Conservation (phyloP, 306 rosid genomes). For the Spatholobus suberectus region DNA sequence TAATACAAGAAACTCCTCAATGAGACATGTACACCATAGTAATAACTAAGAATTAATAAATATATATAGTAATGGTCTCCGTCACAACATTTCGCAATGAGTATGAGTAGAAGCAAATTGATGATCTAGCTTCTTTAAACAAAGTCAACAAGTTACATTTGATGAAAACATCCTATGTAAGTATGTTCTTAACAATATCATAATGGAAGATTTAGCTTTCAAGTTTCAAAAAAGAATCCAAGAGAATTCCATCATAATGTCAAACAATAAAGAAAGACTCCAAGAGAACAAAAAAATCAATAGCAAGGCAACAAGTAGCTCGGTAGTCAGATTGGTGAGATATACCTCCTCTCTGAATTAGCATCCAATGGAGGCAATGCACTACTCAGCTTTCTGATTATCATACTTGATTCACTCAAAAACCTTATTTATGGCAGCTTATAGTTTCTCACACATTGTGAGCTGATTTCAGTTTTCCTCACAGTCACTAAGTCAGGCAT, state of each 20-base stretch:
- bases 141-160: conserved; percentile 58
- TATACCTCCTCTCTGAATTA: conserved; percentile 58
- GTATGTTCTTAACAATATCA: conserved; percentile 1
- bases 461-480: conserved; percentile 29
- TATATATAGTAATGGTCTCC: conserved; percentile 34
- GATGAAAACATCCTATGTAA: conserved; percentile 26
- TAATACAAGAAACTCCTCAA: not conserved
- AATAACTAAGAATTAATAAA: not conserved
- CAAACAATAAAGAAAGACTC: not conserved
- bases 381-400: conserved; percentile 42
- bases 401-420: conserved; percentile 42
- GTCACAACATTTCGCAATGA: conserved; percentile 45
- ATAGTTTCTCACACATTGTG: not conserved
- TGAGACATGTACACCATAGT: not conserved
- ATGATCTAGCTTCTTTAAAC: conserved; percentile 56
- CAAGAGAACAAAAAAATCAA: not conserved
- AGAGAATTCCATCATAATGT: not conserved
- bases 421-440: conserved; percentile 33
- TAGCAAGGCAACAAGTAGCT: not conserved
- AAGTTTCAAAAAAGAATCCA: conserved; percentile 17
- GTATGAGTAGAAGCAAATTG: conserved; percentile 55
- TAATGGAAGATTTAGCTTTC: conserved; percentile 2
- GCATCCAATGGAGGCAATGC: conserved; percentile 50
- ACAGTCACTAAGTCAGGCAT: conserved; percentile 20
- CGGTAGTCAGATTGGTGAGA: too few species aligned